phyloP scores from a whole-genome alignment of 805 yeast species.

The Candida xyloterini region DNA sequence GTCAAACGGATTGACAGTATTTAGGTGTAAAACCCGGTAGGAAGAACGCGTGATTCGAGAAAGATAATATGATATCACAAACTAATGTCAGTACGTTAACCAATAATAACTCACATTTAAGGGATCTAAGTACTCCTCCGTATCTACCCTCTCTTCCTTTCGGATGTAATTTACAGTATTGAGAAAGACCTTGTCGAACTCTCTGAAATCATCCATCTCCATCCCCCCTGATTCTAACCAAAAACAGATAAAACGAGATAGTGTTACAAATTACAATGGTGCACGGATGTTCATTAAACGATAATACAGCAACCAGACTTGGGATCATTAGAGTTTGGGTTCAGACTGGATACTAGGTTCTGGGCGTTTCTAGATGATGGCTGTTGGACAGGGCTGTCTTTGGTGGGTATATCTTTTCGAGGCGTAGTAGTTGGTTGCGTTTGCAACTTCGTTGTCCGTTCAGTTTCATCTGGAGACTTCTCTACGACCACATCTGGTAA shows the following conservation, averaged over 20 bases:
- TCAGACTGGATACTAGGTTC: neutral
- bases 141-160: neutral
- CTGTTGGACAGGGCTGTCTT: neutral
- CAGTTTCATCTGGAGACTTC: neutral
- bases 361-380: neutral
- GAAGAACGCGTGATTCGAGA: conserved; percentile 4
- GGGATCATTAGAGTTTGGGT: neutral
- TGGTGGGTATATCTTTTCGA: neutral
- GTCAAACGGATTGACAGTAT: conserved; percentile 2
- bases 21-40: conserved; percentile 1
- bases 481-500: too few relatives aligned
- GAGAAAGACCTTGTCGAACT: conserved; percentile 3
- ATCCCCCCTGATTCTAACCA: neutral
- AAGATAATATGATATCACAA: conserved; percentile 14
- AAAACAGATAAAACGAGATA: conserved; percentile 3
- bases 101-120: neutral
- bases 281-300: conserved; percentile 6
- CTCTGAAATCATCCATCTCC: neutral
- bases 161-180: conserved; percentile 12
- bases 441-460: neutral
- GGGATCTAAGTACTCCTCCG: neutral
- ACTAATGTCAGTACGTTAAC: conserved; percentile 1
- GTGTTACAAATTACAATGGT: neutral
- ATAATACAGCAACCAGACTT: conserved; percentile 9
- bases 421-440: neutral